Evolutionary conservation across 768 basidiomycete genomes (phyloP), one percentile per base, ranked within the genome.

Genomic region (Kwoniella mangroviensis): DNA sequence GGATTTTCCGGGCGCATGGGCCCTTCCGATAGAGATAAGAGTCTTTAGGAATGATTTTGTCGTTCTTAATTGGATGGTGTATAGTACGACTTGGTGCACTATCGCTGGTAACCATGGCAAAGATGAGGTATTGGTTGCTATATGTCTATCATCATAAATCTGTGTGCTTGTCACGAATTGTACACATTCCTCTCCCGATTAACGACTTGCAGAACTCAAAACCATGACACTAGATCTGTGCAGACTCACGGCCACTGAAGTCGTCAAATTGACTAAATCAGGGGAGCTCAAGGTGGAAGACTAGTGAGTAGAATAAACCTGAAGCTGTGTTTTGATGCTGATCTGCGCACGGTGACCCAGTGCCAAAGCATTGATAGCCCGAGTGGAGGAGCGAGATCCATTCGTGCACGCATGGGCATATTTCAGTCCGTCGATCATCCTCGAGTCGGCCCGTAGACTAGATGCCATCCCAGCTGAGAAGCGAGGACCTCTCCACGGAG

Each of bases 371-470:
- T 58, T 76, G 11, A 68, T 81, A 54, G 65, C 59, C 9, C 69
- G 76, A 13, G 63, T 75, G 13, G 58, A 72, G 22, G 70, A 74
- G 64, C 63, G 78, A 13, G 75, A 76, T 45, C 59, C 72, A 0
- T 54, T 69, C 15, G 80, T 80, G 0, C 55, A 73, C 10, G 80
- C 71, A 1, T 81, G 80, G 80, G 74, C 75, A 15, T 72, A 74
- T 64, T 69, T 78, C 40, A 61, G 79, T 56, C 67, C 65, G 2
- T 73, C 69, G 9, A 58, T 73, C 13, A 70, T 75, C 26, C 68
- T 74, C 6, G 45, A 54, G 1, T 66, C 70, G 3, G 80, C 79
- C 1, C 52, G 65, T 1, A 70, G 56, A 7, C 68, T 81, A 22
- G 80, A 79, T 54, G 64, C 70, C 1, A 53, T 74, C 9, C 75